Conservation (phyloP, 176 grass and related monocot species). For the Canna indica region DNA sequence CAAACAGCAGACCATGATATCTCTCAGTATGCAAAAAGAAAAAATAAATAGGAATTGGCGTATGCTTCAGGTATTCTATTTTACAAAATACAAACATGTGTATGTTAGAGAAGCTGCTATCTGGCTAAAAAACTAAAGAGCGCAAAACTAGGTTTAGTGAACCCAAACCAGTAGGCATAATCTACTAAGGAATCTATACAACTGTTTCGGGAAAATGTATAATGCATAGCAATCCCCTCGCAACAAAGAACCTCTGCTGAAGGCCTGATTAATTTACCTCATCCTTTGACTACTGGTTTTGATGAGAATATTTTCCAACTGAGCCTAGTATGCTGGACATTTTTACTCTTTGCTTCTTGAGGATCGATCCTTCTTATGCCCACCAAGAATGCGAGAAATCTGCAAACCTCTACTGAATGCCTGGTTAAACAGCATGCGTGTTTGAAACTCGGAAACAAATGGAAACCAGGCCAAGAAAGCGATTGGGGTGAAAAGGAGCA, state of each 20-base stretch:
- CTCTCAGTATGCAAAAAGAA: too few species aligned
- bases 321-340: not conserved
- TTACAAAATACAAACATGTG: too few species aligned
- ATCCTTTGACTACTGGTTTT: too few species aligned
- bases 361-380: constrained; percentile 49
- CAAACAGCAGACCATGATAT: too few species aligned
- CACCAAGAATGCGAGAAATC: constrained; percentile 91
- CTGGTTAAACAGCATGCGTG: constrained; percentile 89
- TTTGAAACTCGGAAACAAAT: constrained; percentile 82
- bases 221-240: too few species aligned
- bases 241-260: too few species aligned
- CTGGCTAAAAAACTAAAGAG: too few species aligned
- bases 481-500: constrained; percentile 59
- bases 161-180: not conserved
- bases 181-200: not conserved
- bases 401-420: constrained; percentile 84
- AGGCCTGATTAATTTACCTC: too few species aligned
- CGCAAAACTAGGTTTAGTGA: not conserved
- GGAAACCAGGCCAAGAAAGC: constrained; percentile 82
- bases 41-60: too few species aligned
- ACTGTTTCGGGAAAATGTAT: not conserved
- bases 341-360: constrained; percentile 47
- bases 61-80: too few species aligned
- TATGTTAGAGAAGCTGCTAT: too few species aligned
- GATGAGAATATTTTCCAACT: not conserved